Evolutionary conservation across 257 asterid genomes (phyloP).

Genomic region (Vinca minor): DNA sequence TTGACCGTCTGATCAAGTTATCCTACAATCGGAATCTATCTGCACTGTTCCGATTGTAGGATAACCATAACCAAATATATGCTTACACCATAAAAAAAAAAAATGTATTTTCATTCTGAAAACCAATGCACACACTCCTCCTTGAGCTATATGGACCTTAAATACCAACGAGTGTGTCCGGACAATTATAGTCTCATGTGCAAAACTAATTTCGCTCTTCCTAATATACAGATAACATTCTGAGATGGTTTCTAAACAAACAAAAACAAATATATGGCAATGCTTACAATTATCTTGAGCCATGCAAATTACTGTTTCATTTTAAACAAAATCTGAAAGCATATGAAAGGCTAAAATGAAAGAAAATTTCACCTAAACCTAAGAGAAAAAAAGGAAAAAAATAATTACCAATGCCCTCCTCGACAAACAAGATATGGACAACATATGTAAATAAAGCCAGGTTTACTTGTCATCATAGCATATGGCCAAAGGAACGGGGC

Average conservation of each 20-base stretch:
- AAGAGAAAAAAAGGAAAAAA: too few relatives aligned
- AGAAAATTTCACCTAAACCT: background rate
- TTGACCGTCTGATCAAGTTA: too few relatives aligned
- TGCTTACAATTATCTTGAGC: too few relatives aligned
- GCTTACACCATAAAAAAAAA: too few relatives aligned
- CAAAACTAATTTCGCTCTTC: background rate
- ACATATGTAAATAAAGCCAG: background rate
- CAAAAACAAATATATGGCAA: background rate
- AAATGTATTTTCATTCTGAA: too few relatives aligned
- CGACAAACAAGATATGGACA: constrained; percentile 4
- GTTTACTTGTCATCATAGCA: constrained; percentile 31
- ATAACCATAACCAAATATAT: too few relatives aligned
- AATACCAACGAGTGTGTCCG: too few relatives aligned
- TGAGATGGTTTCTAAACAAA: background rate
- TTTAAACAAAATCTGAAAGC: background rate
- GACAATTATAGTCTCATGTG: background rate
- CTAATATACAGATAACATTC: background rate
- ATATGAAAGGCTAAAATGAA: constrained; percentile 5
- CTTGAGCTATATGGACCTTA: too few relatives aligned
- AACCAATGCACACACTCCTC: too few relatives aligned
- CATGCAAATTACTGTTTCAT: background rate
- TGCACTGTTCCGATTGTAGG: too few relatives aligned
- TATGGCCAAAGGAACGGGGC: constrained; percentile 24
- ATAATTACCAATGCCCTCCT: background rate
- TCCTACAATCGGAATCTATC: too few relatives aligned